These are phyloP conservation scores for Aspergillus ustus DNA, from an alignment of 2,329 filamentous ascomycete genomes.

Conservation along the genomic window DNA sequence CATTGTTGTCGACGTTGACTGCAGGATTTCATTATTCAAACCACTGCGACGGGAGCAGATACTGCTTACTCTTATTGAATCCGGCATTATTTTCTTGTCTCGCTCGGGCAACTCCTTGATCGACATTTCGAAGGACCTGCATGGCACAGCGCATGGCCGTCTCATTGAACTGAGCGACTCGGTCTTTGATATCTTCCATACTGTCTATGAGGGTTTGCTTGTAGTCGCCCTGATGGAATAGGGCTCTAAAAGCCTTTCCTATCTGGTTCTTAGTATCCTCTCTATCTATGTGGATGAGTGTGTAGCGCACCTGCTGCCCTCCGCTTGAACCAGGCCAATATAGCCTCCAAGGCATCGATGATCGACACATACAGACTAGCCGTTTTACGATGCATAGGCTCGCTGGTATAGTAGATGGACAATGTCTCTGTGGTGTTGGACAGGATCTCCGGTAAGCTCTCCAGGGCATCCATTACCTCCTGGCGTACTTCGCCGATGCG, in stretches of 20 bases:
- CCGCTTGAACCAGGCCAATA: not conserved
- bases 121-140: not conserved
- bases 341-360: not conserved
- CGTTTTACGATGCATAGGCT: not conserved
- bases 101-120: not conserved
- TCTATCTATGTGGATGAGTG: not conserved
- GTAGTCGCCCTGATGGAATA: not conserved
- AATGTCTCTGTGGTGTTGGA: not conserved
- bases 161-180: not conserved
- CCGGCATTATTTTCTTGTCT: not conserved
- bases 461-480: not conserved
- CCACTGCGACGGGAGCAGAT: not conserved
- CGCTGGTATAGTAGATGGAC: not conserved
- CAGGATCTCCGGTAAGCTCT: not conserved
- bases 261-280: not conserved
- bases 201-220: not conserved
- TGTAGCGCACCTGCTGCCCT: not conserved
- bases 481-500: not conserved
- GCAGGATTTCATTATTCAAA: not conserved
- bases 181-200: not conserved
- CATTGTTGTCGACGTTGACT: not conserved
- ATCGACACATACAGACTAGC: not conserved
- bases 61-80: not conserved
- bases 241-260: not conserved
- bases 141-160: not conserved